Percentiles rank a stretch among this genome's conserved stretches.
phyloP scores from a whole-genome alignment of 2,329 filamentous ascomycete species.

The Fusarium falciforme region DNA sequence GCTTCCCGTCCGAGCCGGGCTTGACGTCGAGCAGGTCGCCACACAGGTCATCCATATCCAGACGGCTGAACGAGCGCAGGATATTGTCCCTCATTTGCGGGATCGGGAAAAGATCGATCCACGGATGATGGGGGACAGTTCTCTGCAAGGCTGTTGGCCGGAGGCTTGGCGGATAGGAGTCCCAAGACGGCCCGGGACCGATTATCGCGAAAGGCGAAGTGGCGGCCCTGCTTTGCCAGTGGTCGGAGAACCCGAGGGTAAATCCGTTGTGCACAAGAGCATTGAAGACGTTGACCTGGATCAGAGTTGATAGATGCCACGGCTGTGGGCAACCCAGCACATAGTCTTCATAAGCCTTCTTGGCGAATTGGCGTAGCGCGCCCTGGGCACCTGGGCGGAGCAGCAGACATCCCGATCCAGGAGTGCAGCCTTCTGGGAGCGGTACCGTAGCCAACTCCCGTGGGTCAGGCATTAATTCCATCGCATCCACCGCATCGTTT shows the following conservation, averaged over 20 bases:
- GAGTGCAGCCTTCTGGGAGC: background rate
- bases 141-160: background rate
- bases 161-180: background rate
- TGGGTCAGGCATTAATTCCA: too few species aligned
- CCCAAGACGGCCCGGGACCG: background rate
- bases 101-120: conserved; percentile 6
- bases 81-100: conserved; percentile 3
- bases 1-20: background rate
- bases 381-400: background rate
- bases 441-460: background rate
- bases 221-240: background rate
- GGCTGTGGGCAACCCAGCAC: background rate
- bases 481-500: too few species aligned
- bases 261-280: background rate
- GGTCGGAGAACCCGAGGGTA: background rate
- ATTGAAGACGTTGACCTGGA: conserved; percentile 1
- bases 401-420: background rate
- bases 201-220: background rate
- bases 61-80: background rate
- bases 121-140: background rate
- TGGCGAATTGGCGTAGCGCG: background rate
- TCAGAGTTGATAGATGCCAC: background rate
- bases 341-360: background rate
- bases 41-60: background rate
- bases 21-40: background rate